Percentiles rank a stretch among this genome's conserved stretches.
These are phyloP conservation scores for Trichoderma atroviride DNA, from an alignment of 2,329 filamentous ascomycete genomes.

Conservation along the genomic window DNA sequence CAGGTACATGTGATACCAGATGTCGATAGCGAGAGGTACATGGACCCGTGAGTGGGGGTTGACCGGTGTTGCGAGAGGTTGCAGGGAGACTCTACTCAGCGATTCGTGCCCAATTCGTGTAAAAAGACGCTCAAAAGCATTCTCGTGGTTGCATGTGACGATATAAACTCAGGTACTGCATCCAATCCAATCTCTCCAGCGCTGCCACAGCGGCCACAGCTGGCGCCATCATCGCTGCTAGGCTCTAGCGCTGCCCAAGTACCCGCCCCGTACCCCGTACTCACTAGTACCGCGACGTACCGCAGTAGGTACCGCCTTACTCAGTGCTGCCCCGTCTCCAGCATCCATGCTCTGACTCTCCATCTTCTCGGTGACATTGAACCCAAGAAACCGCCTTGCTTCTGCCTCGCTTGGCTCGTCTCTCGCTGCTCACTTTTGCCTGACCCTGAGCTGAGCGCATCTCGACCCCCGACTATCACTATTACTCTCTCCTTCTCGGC, in stretches of 20 bases:
- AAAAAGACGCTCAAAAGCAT: not conserved
- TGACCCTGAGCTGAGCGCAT: conserved; percentile 12
- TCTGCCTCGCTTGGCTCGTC: conserved; percentile 2
- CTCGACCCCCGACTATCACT: conserved; percentile 6
- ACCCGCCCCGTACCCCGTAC: conserved; percentile 14
- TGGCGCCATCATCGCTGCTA: not conserved
- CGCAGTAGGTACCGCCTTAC: too few relatives aligned
- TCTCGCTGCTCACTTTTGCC: conserved; percentile 8
- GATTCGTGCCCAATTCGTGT: not conserved
- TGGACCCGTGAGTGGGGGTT: not conserved
- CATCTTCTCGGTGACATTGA: conserved; percentile 13
- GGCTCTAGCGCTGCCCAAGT: not conserved
- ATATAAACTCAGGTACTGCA: not conserved
- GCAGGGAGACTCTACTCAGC: too few relatives aligned
- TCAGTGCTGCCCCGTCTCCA: not conserved
- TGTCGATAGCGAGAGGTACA: not conserved
- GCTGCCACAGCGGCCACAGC: not conserved
- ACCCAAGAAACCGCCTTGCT: conserved; percentile 3
- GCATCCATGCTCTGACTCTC: not conserved
- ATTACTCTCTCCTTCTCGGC: not conserved
- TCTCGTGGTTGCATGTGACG: not conserved
- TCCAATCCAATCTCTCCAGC: not conserved
- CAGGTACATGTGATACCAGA: not conserved
- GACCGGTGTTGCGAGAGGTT: too few relatives aligned
- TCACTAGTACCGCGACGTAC: not conserved